Evolutionary conservation across 331 rosid species (phyloP).

Genomic region (Pyrus hybrid): DNA sequence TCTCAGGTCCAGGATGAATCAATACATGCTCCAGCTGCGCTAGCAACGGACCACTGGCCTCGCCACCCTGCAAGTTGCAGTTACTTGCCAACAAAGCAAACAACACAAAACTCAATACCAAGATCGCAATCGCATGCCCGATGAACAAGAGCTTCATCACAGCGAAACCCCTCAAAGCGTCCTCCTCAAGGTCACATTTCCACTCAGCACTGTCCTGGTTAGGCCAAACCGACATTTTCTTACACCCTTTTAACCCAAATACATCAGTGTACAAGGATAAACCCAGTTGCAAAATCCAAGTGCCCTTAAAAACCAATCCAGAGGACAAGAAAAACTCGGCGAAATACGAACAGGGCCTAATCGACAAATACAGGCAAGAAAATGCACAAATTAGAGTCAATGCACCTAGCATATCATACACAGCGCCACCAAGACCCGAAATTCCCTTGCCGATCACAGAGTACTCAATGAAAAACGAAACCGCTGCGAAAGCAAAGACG

Average conservation of each 20-base stretch:
- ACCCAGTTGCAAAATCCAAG: slow-evolving; percentile 76
- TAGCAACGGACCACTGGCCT: slow-evolving; percentile 52
- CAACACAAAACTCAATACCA: slow-evolving; percentile 43
- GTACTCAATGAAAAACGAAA: slow-evolving; percentile 51
- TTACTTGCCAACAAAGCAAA: slow-evolving; percentile 41
- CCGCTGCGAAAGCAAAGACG: slow-evolving; percentile 46
- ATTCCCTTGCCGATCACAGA: slow-evolving; percentile 53
- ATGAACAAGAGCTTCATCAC: slow-evolving; percentile 60
- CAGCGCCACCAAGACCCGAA: slow-evolving; percentile 46
- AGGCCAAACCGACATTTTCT: slow-evolving; percentile 26
- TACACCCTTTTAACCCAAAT: slow-evolving; percentile 72
- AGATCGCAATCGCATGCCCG: slow-evolving; percentile 49
- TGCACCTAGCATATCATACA: slow-evolving; percentile 45
- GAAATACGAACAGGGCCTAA: slow-evolving; percentile 52
- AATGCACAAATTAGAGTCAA: slow-evolving; percentile 56
- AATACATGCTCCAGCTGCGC: slow-evolving; percentile 22
- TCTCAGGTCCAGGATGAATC: slow-evolving; percentile 33
- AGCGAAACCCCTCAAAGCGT: slow-evolving; percentile 58
- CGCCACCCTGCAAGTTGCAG: slow-evolving; percentile 30
- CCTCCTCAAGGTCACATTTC: slow-evolving; percentile 69
- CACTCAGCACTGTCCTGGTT: slow-evolving; percentile 34
- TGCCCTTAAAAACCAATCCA: slow-evolving; percentile 68
- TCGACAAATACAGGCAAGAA: slow-evolving; percentile 50
- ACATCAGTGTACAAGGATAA: slow-evolving; percentile 61
- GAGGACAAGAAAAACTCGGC: slow-evolving; percentile 67